Base-by-base conservation (phyloP, 1,284 basidiomycete species). In the Microbotryum violaceum region DNA sequence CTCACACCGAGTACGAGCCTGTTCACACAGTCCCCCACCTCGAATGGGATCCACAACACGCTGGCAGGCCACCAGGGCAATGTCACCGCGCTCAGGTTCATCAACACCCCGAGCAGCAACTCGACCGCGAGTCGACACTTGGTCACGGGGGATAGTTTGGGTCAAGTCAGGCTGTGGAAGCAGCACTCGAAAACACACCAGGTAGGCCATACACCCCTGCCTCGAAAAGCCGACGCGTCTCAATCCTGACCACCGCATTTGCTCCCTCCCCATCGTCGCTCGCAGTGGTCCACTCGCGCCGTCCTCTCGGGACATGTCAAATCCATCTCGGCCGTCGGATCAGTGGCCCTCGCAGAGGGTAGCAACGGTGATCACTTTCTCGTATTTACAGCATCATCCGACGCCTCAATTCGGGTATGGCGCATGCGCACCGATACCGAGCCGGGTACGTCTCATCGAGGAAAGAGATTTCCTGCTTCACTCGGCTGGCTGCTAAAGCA, bases 301-400 rank as follows among this genome's bases (percentile, higher is more conserved):
- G n/a, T 56, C 7, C 51, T 64, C 18, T 4, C 54, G 3, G 56
- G 47, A 1, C 67, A 66, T 31, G 46, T 57, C 8, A 56, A 62
- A 14, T 65, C 65, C 2, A 50, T 70, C 21, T 59, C 66, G 1
- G 63, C 67, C 5, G 50, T 66, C 48, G 49, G 62, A 1, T 48
- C 58, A 7, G n/a, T 64, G n/a, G 33, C 62, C 3, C 61, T 49
- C 45, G 64, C 31, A 23, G n/a, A 4, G 10, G 3, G 46, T 5
- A 1, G 48, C 10, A 6, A 60, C 14, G 45, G 56, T 16, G 56
- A 57, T 0, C 71, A 78, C 37, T 77, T 78, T 46, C 67, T 71
- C 7, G 48, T 92, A 7, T 79, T 85, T 3, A 88, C 88, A 1
- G 91, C 88, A 2, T 84, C 87, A 33, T 92, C 90, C 0, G 89